Conservation (phyloP, 202 grass and related monocot genomes). For the Bolboschoenoplectus hybrid region DNA sequence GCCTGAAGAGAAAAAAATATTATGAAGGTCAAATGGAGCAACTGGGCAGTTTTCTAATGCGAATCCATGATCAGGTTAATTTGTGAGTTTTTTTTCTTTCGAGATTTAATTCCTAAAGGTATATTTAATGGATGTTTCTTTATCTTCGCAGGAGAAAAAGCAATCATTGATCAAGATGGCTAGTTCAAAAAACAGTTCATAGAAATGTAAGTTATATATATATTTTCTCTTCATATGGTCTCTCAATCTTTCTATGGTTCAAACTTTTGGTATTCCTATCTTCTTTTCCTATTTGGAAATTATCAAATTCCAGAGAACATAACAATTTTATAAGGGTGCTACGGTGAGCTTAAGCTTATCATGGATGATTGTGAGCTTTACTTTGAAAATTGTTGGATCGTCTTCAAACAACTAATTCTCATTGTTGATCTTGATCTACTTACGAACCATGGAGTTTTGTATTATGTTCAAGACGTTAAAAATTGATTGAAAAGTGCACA, state of each 20-base stretch:
- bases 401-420: conserved; percentile 5
- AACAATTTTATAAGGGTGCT: background rate
- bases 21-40: conserved; percentile 86
- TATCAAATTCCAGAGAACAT: background rate
- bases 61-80: conserved; percentile 67
- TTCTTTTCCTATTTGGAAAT: background rate
- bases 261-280: background rate
- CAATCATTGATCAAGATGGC: conserved; percentile 22
- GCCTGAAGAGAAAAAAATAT: conserved; percentile 93
- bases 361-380: background rate
- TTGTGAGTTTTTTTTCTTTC: background rate
- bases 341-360: conserved; percentile 8
- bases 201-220: conserved; percentile 18
- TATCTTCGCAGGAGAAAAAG: conserved; percentile 30
- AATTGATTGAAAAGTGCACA: background rate
- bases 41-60: conserved; percentile 67
- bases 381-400: background rate
- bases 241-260: background rate
- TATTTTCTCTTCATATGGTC: background rate
- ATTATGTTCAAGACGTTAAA: background rate
- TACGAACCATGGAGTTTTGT: background rate
- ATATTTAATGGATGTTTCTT: conserved; percentile 17
- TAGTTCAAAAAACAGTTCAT: conserved; percentile 24
- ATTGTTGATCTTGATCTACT: conserved; percentile 7
- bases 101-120: background rate